Base-by-base conservation (phyloP, 768 basidiomycete species). In the Tephrocybe sp. region DNA sequence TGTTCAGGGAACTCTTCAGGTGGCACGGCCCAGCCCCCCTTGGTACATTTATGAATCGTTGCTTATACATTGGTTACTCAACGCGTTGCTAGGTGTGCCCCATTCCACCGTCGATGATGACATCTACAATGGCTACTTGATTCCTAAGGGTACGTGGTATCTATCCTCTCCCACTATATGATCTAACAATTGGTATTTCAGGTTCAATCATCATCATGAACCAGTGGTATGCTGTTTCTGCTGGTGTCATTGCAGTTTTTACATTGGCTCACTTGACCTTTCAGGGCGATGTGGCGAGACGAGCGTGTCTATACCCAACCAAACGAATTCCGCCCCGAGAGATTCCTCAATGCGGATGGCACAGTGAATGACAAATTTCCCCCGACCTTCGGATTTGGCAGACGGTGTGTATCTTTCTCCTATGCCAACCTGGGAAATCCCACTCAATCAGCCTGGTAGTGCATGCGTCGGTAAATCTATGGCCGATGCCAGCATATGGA, bases 1-100 rank as follows among this genome's bases (percentile, higher is more conserved):
- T 79, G 0, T 64, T 76, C 16, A 71, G 68, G 1, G 82, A 84
- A 56, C 61, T 75, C 9, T 57, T 79, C 9, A 66, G 78, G 16
- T 80, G 78, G 74, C 49, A 44, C 30, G 41, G 27, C n/a, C 37
- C 38, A 1, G 49, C 42, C 5, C 49, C 49, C 15, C 41, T 44
- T 26, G 41, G 49, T 44, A 30, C 13, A 7, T 45, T 34, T 21
- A 35, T 6, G n/a, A 9, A 5, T 19, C 12, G 9, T 5, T 12
- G 36, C 36, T 21, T 4, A 34, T 19, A 5, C 7, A 5, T 6
- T 16, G 5, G 4, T 45, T 25, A 35, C n/a, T 35, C 7, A 22
- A 22, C 2, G n/a, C 39, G 13, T 35, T 35, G 24, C 22, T 40
- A 30, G 34, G 45, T 12, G 26, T 47, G 18, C 18, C 40, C 1